phyloP scores from a whole-genome alignment of 2,329 filamentous ascomycete genomes.

The Curvularia sp. region DNA sequence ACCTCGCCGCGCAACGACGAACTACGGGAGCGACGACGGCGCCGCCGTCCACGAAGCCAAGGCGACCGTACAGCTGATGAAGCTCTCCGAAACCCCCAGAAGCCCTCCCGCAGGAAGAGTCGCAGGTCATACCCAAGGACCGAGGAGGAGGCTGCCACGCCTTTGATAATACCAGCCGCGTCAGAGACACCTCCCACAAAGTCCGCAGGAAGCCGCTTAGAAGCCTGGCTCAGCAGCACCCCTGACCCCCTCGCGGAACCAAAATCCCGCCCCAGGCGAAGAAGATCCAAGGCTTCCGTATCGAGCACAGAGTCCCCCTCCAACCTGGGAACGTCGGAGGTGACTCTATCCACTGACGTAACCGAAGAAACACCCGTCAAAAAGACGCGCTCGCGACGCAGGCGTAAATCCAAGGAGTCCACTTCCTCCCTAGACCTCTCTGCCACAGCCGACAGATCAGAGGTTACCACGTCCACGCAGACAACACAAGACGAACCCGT shows the following conservation, averaged over 20 bases:
- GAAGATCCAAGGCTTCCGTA: constrained; percentile 39
- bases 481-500: constrained; percentile 28
- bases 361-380: constrained; percentile 27
- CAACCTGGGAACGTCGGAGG: constrained; percentile 38
- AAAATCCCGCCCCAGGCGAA: constrained; percentile 47
- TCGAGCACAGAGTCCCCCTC: constrained; percentile 39
- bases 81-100: constrained; percentile 30
- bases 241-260: constrained; percentile 63
- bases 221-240: constrained; percentile 67
- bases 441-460: constrained; percentile 34
- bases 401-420: constrained; percentile 41
- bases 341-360: constrained; percentile 35
- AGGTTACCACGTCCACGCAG: constrained; percentile 34
- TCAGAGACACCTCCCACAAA: constrained; percentile 50
- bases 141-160: constrained; percentile 32
- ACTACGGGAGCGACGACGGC: constrained; percentile 39
- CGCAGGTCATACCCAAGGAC: constrained; percentile 37
- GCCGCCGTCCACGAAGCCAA: constrained; percentile 37
- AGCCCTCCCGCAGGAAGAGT: constrained; percentile 29
- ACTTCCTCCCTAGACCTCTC: constrained; percentile 37
- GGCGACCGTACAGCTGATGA: constrained; percentile 38
- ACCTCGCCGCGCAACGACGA: constrained; percentile 32
- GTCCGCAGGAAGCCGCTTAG: constrained; percentile 61
- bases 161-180: constrained; percentile 25
- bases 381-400: constrained; percentile 45